phyloP scores from a whole-genome alignment of 78 protist species.

The Dictyostelium discoideum region DNA sequence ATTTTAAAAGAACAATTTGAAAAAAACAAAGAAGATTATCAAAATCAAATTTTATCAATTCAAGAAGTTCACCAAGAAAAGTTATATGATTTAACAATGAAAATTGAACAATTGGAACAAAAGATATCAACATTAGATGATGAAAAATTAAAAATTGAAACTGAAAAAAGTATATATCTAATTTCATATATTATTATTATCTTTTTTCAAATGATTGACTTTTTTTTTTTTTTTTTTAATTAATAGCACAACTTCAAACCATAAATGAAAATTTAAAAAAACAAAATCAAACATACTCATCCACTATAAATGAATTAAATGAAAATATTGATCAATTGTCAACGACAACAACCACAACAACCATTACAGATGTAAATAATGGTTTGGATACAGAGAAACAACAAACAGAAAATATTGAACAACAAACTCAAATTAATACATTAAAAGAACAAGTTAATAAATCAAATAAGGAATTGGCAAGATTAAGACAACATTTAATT shows the following conservation, averaged over 20 bases:
- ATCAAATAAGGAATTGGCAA: slow-evolving; percentile 58
- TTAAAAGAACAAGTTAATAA: slow-evolving; percentile 45
- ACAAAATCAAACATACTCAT: not conserved
- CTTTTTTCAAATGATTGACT: not conserved
- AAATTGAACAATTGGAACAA: slow-evolving; percentile 9
- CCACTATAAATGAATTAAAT: not conserved
- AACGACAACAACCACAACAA: not conserved
- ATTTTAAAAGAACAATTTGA: slow-evolving; percentile 11
- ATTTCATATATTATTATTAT: not conserved
- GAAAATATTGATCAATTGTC: not conserved
- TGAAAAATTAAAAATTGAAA: not conserved
- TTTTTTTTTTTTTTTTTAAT: not conserved
- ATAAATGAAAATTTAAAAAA: slow-evolving; percentile 15
- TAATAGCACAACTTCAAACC: not conserved
- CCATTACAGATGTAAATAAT: not conserved
- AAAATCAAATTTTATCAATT: slow-evolving; percentile 30
- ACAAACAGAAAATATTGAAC: not conserved
- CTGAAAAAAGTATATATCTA: not conserved
- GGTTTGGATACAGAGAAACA: not conserved
- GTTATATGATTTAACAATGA: slow-evolving; percentile 2
- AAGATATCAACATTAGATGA: not conserved
- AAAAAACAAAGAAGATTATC: slow-evolving; percentile 27
- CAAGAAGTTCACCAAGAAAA: slow-evolving; percentile 62
- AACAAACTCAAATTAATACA: not conserved
- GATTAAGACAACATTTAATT: slow-evolving; percentile 59